Conservation (phyloP, 768 basidiomycete genomes). For the Rhizopogon roseolus region DNA sequence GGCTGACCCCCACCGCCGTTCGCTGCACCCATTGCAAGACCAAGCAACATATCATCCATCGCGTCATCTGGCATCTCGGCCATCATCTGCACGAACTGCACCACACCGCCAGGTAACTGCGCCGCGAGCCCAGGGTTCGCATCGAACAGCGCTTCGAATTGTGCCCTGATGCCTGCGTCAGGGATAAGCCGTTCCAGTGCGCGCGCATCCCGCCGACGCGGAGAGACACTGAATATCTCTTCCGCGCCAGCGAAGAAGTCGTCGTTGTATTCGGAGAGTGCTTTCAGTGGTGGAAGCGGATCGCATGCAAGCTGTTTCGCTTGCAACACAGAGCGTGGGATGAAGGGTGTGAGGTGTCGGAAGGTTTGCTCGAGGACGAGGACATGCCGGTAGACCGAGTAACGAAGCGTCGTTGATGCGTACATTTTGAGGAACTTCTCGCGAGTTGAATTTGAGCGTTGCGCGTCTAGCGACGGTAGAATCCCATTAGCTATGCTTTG, state of each 20-base stretch:
- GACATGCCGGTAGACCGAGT: constrained; percentile 70
- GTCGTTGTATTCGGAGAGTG: constrained; percentile 59
- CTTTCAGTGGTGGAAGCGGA: constrained; percentile 72
- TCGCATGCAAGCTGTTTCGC: constrained; percentile 71
- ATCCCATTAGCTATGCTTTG: constrained; percentile 42
- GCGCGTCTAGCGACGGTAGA: constrained; percentile 26
- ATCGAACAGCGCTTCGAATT: constrained; percentile 58
- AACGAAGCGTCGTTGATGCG: constrained; percentile 33
- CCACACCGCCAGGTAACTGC: constrained; percentile 61
- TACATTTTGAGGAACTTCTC: constrained; percentile 34
- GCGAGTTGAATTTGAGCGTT: constrained; percentile 25
- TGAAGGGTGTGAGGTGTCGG: constrained; percentile 60
- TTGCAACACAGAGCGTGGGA: constrained; percentile 53
- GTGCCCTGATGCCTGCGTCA: constrained; percentile 50
- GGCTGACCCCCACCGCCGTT: constrained; percentile 13
- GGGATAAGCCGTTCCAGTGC: constrained; percentile 52
- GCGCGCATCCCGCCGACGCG: constrained; percentile 45
- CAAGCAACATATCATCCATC: constrained; percentile 57
- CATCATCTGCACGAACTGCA: constrained; percentile 56
- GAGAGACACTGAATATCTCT: constrained; percentile 35
- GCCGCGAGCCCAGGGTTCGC: constrained; percentile 49
- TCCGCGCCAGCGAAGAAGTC: constrained; percentile 70
- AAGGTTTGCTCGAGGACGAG: constrained; percentile 66
- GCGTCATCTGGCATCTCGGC: constrained; percentile 52
- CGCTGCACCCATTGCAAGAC: constrained; percentile 34